Conservation (phyloP, 2,329 filamentous ascomycete genomes). For the Davidsoniella virescens region DNA sequence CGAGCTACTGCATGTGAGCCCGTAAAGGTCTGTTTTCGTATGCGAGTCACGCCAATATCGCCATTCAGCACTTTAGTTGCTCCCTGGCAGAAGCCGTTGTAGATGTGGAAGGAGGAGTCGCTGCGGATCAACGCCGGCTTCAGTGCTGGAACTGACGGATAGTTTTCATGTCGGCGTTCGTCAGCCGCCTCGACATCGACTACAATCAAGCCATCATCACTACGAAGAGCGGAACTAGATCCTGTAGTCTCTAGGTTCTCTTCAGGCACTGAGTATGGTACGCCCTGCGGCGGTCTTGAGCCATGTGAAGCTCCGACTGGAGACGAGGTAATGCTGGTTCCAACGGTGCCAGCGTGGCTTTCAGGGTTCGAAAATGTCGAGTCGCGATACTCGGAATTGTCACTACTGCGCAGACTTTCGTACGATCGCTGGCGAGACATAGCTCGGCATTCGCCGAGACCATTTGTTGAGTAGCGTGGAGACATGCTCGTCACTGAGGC, state of each 20-base stretch:
- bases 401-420: conserved; percentile 1
- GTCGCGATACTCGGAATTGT: background rate
- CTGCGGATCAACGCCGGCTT: conserved; percentile 8
- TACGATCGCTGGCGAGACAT: background rate
- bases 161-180: background rate
- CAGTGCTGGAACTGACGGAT: background rate
- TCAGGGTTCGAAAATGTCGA: conserved; percentile 1
- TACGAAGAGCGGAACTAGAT: background rate
- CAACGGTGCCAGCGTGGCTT: background rate
- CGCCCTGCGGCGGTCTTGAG: background rate
- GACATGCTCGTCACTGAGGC: background rate
- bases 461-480: background rate
- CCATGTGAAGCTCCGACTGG: background rate
- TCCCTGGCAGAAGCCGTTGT: conserved; percentile 39
- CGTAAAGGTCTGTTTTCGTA: conserved; percentile 27
- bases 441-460: background rate
- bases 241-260: background rate
- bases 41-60: conserved; percentile 32
- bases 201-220: conserved; percentile 23
- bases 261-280: background rate
- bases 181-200: conserved; percentile 19
- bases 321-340: background rate
- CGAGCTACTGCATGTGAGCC: conserved; percentile 32
- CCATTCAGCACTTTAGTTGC: conserved; percentile 34
- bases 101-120: conserved; percentile 33